Percentiles rank a stretch among this genome's conserved stretches.
phyloP scores from a whole-genome alignment of 768 basidiomycete species.

The Boletus sp. region DNA sequence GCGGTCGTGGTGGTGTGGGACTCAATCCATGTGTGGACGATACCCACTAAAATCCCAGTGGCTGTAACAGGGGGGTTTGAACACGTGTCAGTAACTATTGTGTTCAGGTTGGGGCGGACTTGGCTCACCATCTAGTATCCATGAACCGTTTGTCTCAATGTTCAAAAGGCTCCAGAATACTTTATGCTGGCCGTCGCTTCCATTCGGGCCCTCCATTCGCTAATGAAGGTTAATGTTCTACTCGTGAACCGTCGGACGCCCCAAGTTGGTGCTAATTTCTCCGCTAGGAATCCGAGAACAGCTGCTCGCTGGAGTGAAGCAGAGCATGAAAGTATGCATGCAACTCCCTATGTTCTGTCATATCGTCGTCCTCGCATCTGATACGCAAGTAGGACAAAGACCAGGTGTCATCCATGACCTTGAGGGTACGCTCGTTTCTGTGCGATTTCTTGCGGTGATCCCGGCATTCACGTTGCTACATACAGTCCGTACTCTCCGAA shows the following conservation, averaged over 20 bases:
- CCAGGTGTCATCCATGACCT: conserved; percentile 49
- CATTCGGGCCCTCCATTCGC: conserved; percentile 11
- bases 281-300: conserved; percentile 49
- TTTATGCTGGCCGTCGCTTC: conserved; percentile 2
- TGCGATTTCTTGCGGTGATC: not conserved
- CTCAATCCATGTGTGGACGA: too few species aligned
- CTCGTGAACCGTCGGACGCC: not conserved
- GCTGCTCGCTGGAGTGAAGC: conserved; percentile 54
- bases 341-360: not conserved
- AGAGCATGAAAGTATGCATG: conserved; percentile 63
- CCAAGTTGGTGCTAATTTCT: not conserved
- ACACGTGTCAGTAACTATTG: not conserved
- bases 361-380: not conserved
- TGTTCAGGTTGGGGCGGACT: not conserved
- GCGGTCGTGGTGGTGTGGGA: too few species aligned
- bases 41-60: too few species aligned
- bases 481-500: conserved; percentile 65
- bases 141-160: conserved; percentile 18
- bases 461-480: not conserved
- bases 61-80: too few species aligned
- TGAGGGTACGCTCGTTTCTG: conserved; percentile 43
- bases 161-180: conserved; percentile 8
- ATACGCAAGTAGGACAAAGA: conserved; percentile 48
- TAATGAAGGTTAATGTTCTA: conserved; percentile 20
- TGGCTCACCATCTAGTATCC: not conserved